Percentiles rank a stretch among this genome's conserved stretches.
phyloP scores from a whole-genome alignment of 306 rosid genomes.

The Prinsepia uniflora region DNA sequence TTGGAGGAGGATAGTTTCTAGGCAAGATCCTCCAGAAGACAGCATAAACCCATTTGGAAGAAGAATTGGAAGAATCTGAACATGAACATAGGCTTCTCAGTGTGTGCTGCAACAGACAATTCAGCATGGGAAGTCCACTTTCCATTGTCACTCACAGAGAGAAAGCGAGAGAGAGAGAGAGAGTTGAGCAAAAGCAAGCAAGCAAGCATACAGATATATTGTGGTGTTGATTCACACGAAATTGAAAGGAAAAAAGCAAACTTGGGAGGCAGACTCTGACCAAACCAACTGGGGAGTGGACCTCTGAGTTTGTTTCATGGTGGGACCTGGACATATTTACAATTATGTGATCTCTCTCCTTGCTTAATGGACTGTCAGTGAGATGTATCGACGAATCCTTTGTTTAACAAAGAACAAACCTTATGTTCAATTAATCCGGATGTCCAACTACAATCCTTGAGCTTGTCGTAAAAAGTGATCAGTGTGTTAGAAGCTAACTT shows the following conservation, averaged over 20 bases:
- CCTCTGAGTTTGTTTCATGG: conserved; percentile 32
- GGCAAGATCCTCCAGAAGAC: conserved; percentile 87
- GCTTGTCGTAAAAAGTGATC: conserved; percentile 23
- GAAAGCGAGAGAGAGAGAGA: conserved; percentile 15
- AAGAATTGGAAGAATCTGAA: conserved; percentile 40
- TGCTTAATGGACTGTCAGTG: too few relatives aligned
- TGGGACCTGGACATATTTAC: conserved; percentile 43
- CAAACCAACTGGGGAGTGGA: conserved; percentile 29
- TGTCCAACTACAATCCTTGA: neutral
- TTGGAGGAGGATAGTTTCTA: conserved; percentile 85
- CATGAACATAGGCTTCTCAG: conserved; percentile 60
- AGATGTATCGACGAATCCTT: too few relatives aligned
- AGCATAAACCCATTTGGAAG: conserved; percentile 90
- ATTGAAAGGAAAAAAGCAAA: conserved; percentile 23
- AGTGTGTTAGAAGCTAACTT: conserved; percentile 16
- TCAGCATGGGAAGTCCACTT: conserved; percentile 62
- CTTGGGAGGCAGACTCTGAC: conserved; percentile 33
- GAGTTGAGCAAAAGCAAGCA: neutral
- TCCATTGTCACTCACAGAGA: conserved; percentile 48
- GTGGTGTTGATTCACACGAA: conserved; percentile 22
- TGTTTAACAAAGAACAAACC: too few relatives aligned
- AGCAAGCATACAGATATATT: neutral
- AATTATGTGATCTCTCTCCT: neutral
- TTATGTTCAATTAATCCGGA: too few relatives aligned
- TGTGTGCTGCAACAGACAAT: conserved; percentile 73